Conservation (phyloP, 2,329 filamentous ascomycete genomes). For the Geoglossum cookeanum region DNA sequence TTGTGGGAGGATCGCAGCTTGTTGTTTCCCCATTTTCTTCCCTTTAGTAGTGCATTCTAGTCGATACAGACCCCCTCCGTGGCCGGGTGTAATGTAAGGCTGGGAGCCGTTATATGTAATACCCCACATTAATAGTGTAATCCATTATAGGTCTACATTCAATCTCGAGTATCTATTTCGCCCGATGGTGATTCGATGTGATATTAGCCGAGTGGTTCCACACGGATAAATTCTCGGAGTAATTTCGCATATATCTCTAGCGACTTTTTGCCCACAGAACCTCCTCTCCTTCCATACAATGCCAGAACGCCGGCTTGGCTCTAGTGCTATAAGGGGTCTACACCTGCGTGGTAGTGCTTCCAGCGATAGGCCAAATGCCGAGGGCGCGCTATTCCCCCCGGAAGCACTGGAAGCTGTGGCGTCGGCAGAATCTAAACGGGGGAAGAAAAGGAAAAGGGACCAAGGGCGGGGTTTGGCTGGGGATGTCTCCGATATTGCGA, state of each 20-base stretch:
- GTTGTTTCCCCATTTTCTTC: too few species aligned
- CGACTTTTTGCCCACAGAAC: background rate
- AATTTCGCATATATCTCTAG: background rate
- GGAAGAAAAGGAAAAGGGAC: conserved; percentile 1
- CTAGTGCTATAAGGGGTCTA: background rate
- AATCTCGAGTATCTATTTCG: too few species aligned
- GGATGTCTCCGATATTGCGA: background rate
- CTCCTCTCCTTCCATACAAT: background rate
- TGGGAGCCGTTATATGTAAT: too few species aligned
- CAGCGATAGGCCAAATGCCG: background rate
- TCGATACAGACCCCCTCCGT: too few species aligned
- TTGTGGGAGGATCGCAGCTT: too few species aligned
- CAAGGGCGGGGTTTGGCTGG: background rate
- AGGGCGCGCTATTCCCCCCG: background rate
- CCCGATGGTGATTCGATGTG: too few species aligned
- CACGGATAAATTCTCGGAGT: background rate
- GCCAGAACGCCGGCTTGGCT: background rate
- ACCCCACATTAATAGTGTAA: too few species aligned
- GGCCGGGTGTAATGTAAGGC: too few species aligned
- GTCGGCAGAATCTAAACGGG: background rate
- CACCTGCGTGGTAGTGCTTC: background rate
- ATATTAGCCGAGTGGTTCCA: background rate
- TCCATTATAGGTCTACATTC: too few species aligned
- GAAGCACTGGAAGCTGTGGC: background rate
- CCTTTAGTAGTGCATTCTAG: too few species aligned